Conservation (phyloP, 208 protist species). For the Crithidia brevicula region DNA sequence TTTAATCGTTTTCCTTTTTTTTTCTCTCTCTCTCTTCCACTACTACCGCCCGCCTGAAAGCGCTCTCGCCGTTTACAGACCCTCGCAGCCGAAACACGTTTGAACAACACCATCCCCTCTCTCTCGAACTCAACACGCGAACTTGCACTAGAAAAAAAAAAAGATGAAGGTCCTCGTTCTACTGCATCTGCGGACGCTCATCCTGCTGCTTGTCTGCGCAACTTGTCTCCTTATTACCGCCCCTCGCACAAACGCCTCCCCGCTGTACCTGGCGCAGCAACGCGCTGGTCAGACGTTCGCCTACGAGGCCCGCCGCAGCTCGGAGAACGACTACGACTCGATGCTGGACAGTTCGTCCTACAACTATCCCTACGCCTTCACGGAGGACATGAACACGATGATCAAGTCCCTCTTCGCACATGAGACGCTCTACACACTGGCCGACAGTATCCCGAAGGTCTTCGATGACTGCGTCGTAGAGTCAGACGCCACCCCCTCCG, state of each 20-base stretch:
- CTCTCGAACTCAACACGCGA: background rate
- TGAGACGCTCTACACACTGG: background rate
- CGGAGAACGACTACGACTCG: background rate
- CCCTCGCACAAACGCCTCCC: slow-evolving; percentile 6
- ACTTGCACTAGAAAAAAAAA: background rate
- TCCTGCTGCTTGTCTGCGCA: background rate
- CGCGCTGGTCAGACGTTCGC: slow-evolving; percentile 6
- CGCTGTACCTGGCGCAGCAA: slow-evolving; percentile 21
- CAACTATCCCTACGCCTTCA: slow-evolving; percentile 34
- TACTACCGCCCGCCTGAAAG: no score
- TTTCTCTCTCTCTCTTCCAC: background rate
- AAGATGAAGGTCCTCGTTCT: background rate
- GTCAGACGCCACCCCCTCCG: background rate
- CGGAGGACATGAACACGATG: slow-evolving; percentile 32
- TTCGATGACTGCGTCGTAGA: background rate
- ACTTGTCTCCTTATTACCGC: background rate
- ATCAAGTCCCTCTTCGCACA: slow-evolving; percentile 6
- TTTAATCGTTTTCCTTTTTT: background rate
- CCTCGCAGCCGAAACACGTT: background rate
- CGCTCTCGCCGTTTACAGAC: no score
- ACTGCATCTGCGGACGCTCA: slow-evolving; percentile 1
- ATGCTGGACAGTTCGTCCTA: slow-evolving; percentile 7
- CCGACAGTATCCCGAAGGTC: background rate
- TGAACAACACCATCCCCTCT: background rate
- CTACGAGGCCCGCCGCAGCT: slow-evolving; percentile 19